Evolutionary conservation across 192 early-diverging fungal species (phyloP), one percentile per base, ranked within the genome.

Genomic region (Gryganskiella cystojenkinii): DNA sequence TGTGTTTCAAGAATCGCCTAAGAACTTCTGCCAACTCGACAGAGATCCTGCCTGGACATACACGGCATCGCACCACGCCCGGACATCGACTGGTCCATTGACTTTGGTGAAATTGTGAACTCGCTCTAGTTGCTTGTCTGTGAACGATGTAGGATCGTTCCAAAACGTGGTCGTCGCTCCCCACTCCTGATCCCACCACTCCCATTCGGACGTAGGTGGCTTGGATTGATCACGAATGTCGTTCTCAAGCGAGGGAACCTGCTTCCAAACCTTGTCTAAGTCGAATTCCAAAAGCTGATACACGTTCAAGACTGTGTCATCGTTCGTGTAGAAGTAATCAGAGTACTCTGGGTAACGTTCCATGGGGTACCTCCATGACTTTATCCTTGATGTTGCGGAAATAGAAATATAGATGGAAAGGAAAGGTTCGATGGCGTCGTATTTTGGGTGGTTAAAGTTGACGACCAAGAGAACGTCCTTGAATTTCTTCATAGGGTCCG

Each of bases 401-500:
- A 27, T 56, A 56, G 30, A 17, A 31, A 27, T 56, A 27, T 56
- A 56, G 30, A 56, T 56, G 27, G 54, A 30, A 56, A 56, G 54
- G 54, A 34, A 56, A 34, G 54, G 31, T 19, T 56, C 27, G 30
- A 56, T 30, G 15, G 54, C 54, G 30, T 56, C 31, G 54, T 56
- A 56, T 27, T n/a, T 20, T 15, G 54, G 54, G 54, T 56, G 54
- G 31, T 56, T 56, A 34, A 56, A 56, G 33, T 56, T 56, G 54
- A 56, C 54, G 31, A 56, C 28, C 54, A 56, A 34, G 54, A 56
- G 54, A 34, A 56, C 20, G 54, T 56, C 54, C 33, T 56, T 56
- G 31, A 56, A 56, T 31, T 3, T 56, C 7, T 40, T 13, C 37
- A 13, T 9, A 9, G 37, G 37, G 13, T 40, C 37, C 37, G 5